phyloP scores from a whole-genome alignment of 2,329 filamentous ascomycete species.

The Colletotrichum higginsianum region DNA sequence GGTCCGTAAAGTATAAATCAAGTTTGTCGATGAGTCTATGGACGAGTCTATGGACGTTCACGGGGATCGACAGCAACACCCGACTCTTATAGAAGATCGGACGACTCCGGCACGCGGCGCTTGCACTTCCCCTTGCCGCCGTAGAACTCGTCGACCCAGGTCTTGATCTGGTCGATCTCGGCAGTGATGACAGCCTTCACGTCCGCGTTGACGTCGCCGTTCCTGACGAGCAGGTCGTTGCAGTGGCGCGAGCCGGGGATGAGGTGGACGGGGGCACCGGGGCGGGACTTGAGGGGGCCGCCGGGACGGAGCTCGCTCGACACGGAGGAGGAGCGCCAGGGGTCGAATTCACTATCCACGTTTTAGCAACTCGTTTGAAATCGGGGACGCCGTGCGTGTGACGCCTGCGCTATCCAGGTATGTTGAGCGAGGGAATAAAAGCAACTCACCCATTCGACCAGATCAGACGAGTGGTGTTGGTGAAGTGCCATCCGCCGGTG shows the following conservation, averaged over 20 bases:
- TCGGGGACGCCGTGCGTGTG: background rate
- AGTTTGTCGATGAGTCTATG: no score
- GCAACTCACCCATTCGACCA: constrained; percentile 65
- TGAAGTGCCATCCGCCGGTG: constrained; percentile 68
- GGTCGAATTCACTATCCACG: constrained; percentile 65
- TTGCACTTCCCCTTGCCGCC: constrained; percentile 13
- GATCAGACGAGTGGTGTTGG: constrained; percentile 67
- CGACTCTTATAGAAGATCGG: no score
- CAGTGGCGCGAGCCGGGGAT: constrained; percentile 70
- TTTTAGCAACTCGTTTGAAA: constrained; percentile 1
- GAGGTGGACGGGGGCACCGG: constrained; percentile 64
- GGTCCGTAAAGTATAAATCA: no score
- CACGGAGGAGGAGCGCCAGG: constrained; percentile 70
- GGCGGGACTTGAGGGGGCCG: constrained; percentile 65
- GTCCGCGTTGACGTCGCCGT: constrained; percentile 62
- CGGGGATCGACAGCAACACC: no score
- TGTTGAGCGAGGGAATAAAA: background rate
- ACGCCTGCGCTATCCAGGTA: constrained; percentile 33
- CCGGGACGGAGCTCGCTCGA: constrained; percentile 67
- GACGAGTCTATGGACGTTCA: no score
- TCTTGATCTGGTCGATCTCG: constrained; percentile 64
- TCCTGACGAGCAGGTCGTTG: constrained; percentile 64
- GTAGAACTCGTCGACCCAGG: constrained; percentile 68
- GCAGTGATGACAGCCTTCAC: constrained; percentile 60
- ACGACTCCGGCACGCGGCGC: background rate